Base-by-base conservation (phyloP, 2,329 filamentous ascomycete species). In the Fusarium euwallaceae region DNA sequence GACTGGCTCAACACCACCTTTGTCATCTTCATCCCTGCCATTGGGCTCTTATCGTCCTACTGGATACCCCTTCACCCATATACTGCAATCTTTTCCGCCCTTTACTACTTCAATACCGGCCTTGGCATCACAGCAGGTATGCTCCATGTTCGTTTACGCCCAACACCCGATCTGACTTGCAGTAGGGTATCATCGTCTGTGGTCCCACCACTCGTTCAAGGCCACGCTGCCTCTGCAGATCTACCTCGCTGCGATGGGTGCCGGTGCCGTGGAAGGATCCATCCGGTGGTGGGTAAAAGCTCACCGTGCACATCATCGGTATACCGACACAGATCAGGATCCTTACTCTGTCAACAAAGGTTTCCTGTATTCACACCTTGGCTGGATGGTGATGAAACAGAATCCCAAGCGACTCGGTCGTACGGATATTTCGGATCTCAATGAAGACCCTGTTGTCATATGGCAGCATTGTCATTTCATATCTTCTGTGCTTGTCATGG, bases 371-470 rank as follows among this genome's bases (percentile, higher is more conserved):
- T 95, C 91, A 14, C 81, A 85, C 86, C 87, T 97, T 66, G 94
- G 94, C 79, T 97, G 94, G 94, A 97, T 97, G 94, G 85, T 97
- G 80, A 92, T 97, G 89, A 96, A 96, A 89, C 94, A 97, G 87
- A 96, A 97, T 87, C 94, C 94, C 75, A 96, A 96, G 89, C 90
- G 93, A 73, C 94, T 95, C 79, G 95, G 95, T 80, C 93, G 94
- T 72, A 95, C 94, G 83, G 94, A 97, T 78, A 97, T 97, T 80
- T 92, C 93, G 78, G 95, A 97, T 80, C 87, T 97, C 78, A 97
- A 97, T 86, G 93, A 96, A 82, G 94, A 97, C 80, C 88, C 92
- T 60, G 90, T 97, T 70, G 94, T 97, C 51, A 90, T 95, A 78
- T 97, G 92, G 92, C 94, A 97, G 85, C 94, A 97, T 88, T 91